These are phyloP conservation scores for Begonia peltatifolia DNA, from an alignment of 306 rosid genomes.

Conservation along the genomic window DNA sequence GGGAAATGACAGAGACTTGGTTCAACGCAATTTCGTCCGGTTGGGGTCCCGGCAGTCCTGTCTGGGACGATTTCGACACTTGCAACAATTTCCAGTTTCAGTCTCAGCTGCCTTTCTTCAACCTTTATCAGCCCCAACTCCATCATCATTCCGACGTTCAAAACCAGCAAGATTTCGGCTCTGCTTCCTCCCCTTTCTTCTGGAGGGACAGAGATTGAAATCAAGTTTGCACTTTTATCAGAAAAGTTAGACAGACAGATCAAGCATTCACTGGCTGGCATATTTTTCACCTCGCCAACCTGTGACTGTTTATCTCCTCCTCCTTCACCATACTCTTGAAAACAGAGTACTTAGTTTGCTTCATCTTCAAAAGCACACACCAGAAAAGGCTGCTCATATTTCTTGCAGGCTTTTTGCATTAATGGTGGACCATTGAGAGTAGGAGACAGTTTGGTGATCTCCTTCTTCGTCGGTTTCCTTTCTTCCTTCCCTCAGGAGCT, in stretches of 20 bases:
- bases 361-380: neutral
- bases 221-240: too few relatives aligned
- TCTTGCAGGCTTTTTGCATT: slow-evolving; percentile 2
- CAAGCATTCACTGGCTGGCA: neutral
- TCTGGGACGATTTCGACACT: slow-evolving; percentile 84
- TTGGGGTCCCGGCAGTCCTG: slow-evolving; percentile 95
- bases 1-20: slow-evolving; percentile 84
- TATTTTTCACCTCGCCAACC: too few relatives aligned
- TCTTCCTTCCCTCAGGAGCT: slow-evolving; percentile 29
- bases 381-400: neutral
- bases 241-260: too few relatives aligned
- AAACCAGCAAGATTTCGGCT: slow-evolving; percentile 23
- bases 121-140: slow-evolving; percentile 23
- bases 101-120: slow-evolving; percentile 29
- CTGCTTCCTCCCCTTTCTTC: slow-evolving; percentile 33
- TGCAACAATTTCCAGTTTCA: slow-evolving; percentile 40
- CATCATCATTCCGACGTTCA: slow-evolving; percentile 16
- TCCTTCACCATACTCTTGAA: too few relatives aligned
- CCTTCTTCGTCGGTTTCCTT: slow-evolving; percentile 19
- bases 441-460: slow-evolving; percentile 77
- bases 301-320: too few relatives aligned
- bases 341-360: neutral
- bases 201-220: slow-evolving; percentile 20
- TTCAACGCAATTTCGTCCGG: slow-evolving; percentile 66
- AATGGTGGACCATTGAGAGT: slow-evolving; percentile 23